Evolutionary conservation across 1,139 yeast genomes (phyloP).

Genomic region (Suzukiozyma palmioleophila): DNA sequence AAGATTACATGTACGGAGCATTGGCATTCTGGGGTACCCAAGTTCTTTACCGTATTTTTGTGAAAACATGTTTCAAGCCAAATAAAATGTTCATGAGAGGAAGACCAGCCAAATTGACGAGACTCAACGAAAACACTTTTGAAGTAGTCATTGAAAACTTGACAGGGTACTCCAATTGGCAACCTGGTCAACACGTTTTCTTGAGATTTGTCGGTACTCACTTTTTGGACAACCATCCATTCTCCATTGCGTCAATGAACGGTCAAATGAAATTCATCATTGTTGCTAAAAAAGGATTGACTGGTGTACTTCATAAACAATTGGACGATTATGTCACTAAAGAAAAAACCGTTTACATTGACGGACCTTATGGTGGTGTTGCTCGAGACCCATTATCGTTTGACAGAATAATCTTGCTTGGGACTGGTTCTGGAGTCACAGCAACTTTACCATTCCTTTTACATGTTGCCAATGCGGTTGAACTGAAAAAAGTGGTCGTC

Average conservation of each 20-base stretch:
- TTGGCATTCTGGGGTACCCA: conserved; percentile 55
- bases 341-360: conserved; percentile 40
- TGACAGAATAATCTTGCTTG: conserved; percentile 40
- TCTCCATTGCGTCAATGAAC: conserved; percentile 45
- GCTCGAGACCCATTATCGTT: conserved; percentile 47
- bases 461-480: conserved; percentile 15
- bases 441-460: conserved; percentile 49
- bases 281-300: conserved; percentile 50
- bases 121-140: conserved; percentile 30
- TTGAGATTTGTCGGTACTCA: conserved; percentile 46
- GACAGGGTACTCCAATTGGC: conserved; percentile 39
- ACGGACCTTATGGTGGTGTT: conserved; percentile 66
- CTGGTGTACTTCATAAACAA: conserved; percentile 27
- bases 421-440: conserved; percentile 55
- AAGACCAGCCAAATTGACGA: conserved; percentile 37
- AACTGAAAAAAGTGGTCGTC: conserved; percentile 10
- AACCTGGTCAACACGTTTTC: conserved; percentile 60
- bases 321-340: conserved; percentile 19
- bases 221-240: conserved; percentile 57
- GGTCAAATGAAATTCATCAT: conserved; percentile 45
- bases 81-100: conserved; percentile 40
- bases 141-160: conserved; percentile 39
- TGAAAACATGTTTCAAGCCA: conserved; percentile 50
- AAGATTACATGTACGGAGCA: conserved; percentile 53
- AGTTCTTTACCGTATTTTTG: conserved; percentile 43